Evolutionary conservation across 768 basidiomycete species (phyloP).

Genomic region (Phylloporus arenicola): DNA sequence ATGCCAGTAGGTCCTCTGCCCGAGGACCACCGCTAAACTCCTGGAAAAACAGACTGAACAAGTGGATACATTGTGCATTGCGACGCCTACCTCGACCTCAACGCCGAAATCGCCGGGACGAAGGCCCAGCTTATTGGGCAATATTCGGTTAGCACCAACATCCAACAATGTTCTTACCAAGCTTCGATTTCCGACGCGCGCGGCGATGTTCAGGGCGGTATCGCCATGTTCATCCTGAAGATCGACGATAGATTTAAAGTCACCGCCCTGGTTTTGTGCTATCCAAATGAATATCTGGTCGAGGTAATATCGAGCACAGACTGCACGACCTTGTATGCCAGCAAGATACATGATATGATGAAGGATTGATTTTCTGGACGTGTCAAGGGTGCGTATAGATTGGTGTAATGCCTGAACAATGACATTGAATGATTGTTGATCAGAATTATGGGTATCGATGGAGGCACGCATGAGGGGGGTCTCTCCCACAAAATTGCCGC

Average conservation of each 20-base stretch:
- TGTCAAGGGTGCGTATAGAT: slow-evolving; percentile 86
- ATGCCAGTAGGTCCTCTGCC: slow-evolving; percentile 76
- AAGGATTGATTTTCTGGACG: slow-evolving; percentile 75
- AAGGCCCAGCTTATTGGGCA: slow-evolving; percentile 90
- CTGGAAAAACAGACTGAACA: slow-evolving; percentile 31
- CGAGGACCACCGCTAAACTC: slow-evolving; percentile 65
- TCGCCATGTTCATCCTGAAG: slow-evolving; percentile 94
- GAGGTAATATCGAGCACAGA: slow-evolving; percentile 84
- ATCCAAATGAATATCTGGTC: slow-evolving; percentile 86
- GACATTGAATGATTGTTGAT: slow-evolving; percentile 65
- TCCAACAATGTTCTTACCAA: slow-evolving; percentile 84
- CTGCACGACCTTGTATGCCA: slow-evolving; percentile 83
- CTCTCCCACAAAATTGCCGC: slow-evolving; percentile 92
- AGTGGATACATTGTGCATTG: neutral
- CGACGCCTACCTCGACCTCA: slow-evolving; percentile 69
- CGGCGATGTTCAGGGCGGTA: slow-evolving; percentile 92
- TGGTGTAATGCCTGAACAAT: slow-evolving; percentile 61
- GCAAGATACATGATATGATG: slow-evolving; percentile 91
- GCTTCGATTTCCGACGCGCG: slow-evolving; percentile 84
- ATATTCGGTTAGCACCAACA: slow-evolving; percentile 84
- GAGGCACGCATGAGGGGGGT: slow-evolving; percentile 91
- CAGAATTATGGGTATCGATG: slow-evolving; percentile 81
- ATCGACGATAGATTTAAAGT: slow-evolving; percentile 79
- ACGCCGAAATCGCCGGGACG: slow-evolving; percentile 94
- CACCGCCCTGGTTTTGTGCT: slow-evolving; percentile 67